Base-by-base conservation (phyloP, 2,329 filamentous ascomycete genomes). In the Metarhizium rileyi region DNA sequence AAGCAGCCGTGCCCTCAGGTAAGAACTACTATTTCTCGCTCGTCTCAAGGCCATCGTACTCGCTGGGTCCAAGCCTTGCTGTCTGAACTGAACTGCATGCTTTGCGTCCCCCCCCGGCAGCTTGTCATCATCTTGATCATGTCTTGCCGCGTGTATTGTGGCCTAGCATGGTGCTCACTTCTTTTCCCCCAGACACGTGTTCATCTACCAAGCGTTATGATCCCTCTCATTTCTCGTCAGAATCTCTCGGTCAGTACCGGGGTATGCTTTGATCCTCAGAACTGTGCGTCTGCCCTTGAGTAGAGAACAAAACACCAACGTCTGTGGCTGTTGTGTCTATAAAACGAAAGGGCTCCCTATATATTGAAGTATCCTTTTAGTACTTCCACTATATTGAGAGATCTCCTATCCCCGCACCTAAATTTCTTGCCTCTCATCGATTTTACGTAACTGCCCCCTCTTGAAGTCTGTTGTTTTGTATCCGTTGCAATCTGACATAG, bases 401-500 rank as follows among this genome's bases (percentile, higher is more conserved):
- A n/a, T 20, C 18, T 22, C 9, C 6, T 40, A n/a, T 40, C 36
- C 20, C 36, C 8, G 6, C 20, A 9, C 36, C 20, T 12, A 22
- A 8, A 22, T 23, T 7, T 5, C 38, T 25, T 23, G 10, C 8
- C 38, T 5, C 25, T 14, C 22, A 23, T 14, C 14, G 8, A 23
- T 8, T 25, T n/a, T n/a, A n/a, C n/a, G n/a, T 22, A 42, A 26
- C 38, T 16, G 9, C 22, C 16, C 20, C 1, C 9, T 5, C 20
- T 42, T n/a, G 16, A 25, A 44, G 55, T 57, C 56, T 58, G 50
- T 60, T 61, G 60, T 53, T 62, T 46, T 51, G 52, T 59, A 54
- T 51, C 55, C 46, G 55, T 49, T 50, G 55, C 55, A 49, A 58
- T 56, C 63, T 66, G 53, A 66, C 62, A 35, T 55, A 56, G n/a